Evolutionary conservation across 148 eudicot genomes (phyloP).

Genomic region (Vaccinium corymbosum): DNA sequence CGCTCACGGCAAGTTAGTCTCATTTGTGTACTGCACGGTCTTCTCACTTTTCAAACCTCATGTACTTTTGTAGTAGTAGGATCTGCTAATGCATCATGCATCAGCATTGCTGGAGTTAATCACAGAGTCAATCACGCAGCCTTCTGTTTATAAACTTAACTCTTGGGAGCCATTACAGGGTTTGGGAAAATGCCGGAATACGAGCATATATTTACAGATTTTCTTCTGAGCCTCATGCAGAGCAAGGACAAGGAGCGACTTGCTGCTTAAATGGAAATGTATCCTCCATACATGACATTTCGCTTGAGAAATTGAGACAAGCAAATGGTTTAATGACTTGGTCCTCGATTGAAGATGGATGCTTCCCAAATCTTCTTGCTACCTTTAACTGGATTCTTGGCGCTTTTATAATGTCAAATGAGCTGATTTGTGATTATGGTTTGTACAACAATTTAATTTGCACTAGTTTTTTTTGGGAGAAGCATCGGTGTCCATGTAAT

Average conservation of each 20-base stretch:
- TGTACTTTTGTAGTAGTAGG: not conserved
- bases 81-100: not conserved
- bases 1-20: not conserved
- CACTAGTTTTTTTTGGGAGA: not conserved
- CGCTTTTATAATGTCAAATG: not conserved
- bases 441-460: not conserved
- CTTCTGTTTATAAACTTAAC: not conserved
- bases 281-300: not conserved
- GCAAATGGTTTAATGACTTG: constrained; percentile 2
- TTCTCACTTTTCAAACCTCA: no score
- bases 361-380: constrained; percentile 6
- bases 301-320: not conserved
- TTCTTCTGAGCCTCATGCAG: constrained; percentile 44
- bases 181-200: constrained; percentile 78
- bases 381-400: not conserved
- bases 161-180: constrained; percentile 35
- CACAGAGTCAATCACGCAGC: not conserved
- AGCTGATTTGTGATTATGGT: not conserved
- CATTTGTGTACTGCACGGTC: not conserved
- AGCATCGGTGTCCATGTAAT: not conserved
- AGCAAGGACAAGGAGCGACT: constrained; percentile 40
- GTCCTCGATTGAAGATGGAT: constrained; percentile 18
- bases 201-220: constrained; percentile 73
- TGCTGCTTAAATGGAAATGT: constrained; percentile 14
- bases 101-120: not conserved